Evolutionary conservation across 169 alveolate species (phyloP), one percentile per base, ranked within the genome.

Genomic region (Eimeria tenella): DNA sequence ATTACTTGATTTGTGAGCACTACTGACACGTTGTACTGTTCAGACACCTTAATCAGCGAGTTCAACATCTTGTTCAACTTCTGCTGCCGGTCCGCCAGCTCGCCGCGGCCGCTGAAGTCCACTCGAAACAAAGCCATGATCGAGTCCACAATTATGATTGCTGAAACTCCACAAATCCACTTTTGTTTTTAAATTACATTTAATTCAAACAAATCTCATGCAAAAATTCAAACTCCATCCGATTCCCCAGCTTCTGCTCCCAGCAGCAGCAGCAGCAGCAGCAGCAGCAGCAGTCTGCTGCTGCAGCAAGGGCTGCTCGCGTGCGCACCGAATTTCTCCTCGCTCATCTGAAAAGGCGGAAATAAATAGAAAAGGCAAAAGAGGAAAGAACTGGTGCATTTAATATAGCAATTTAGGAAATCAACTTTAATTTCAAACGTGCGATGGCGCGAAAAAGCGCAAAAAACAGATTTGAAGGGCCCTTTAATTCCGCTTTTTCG

Each of bases 11-110:
- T 99, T 2, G 99, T 98, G 86, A 98, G 96, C 3, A 99, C 97
- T 23, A 99, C 98, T 49, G 99, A 99, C 42, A 99, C 96, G 94
- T 98, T 98, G 95, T 98, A 99, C 94, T 99, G 99, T 94, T 98
- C 99, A 9, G 99, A 99, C n/a, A 98, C 94, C 95, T 98, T 98
- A 79, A 97, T 96, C 81, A 99, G 94, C 68, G 96, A 96, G 81
- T 91, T 82, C 5, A 89, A 63, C 94, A 77, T 63, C 63, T 88
- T 93, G 23, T 95, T 96, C 63, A 96, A 97, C 95, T 98, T 99
- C 96, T 99, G 99, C 96, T 99, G 99, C 93, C 99, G 98, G 60
- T 98, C 99, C 23, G 99, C 99, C 93, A 99, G 97, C 95, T 99
- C 99, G 0, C 99, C 99, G 13, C 95, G 58, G 42, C 95, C 97